Percentiles rank a stretch among this genome's conserved stretches.
Conservation (phyloP, 177 flowering plant species). For the Telopea speciosissima region DNA sequence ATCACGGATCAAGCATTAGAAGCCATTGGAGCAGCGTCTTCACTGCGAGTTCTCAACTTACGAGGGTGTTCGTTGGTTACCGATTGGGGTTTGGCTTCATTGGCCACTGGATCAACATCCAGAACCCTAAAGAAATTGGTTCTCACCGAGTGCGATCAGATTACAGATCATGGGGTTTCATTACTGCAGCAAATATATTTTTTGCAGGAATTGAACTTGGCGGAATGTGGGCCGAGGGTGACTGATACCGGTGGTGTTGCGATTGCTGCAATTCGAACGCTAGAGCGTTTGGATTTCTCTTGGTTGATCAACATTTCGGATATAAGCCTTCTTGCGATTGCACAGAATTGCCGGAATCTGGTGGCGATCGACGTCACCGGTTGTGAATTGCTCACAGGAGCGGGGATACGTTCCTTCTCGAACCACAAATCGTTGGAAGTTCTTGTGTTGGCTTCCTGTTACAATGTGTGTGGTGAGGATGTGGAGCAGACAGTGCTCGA, state of each 20-base stretch:
- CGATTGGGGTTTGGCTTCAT: slow-evolving; percentile 12
- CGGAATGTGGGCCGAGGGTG: slow-evolving; percentile 17
- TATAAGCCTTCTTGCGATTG: slow-evolving; percentile 7
- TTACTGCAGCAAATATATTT: slow-evolving; percentile 12
- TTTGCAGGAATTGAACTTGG: slow-evolving; percentile 12
- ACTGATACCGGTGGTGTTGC: slow-evolving; percentile 15
- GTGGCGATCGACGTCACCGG: slow-evolving; percentile 9
- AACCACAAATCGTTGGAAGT: slow-evolving; percentile 7
- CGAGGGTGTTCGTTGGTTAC: slow-evolving; percentile 16
- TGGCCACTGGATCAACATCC: slow-evolving; percentile 14
- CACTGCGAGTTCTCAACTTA: slow-evolving; percentile 11
- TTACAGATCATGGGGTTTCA: slow-evolving; percentile 12
- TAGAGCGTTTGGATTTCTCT: slow-evolving; percentile 12
- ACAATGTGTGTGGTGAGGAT: slow-evolving; percentile 9
- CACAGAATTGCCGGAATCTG: slow-evolving; percentile 11
- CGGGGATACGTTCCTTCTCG: slow-evolving; percentile 10
- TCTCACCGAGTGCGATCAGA: slow-evolving; percentile 15
- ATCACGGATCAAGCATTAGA: slow-evolving; percentile 16
- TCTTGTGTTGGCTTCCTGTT: slow-evolving; percentile 12
- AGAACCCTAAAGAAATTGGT: slow-evolving; percentile 10
- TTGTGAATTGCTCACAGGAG: slow-evolving; percentile 13
- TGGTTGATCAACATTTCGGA: slow-evolving; percentile 16
- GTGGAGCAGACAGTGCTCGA: slow-evolving; percentile 12
- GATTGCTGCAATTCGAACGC: slow-evolving; percentile 1
- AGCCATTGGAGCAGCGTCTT: slow-evolving; percentile 7